Conservation (phyloP, 2,329 filamentous ascomycete genomes). For the Moelleriella libera region DNA sequence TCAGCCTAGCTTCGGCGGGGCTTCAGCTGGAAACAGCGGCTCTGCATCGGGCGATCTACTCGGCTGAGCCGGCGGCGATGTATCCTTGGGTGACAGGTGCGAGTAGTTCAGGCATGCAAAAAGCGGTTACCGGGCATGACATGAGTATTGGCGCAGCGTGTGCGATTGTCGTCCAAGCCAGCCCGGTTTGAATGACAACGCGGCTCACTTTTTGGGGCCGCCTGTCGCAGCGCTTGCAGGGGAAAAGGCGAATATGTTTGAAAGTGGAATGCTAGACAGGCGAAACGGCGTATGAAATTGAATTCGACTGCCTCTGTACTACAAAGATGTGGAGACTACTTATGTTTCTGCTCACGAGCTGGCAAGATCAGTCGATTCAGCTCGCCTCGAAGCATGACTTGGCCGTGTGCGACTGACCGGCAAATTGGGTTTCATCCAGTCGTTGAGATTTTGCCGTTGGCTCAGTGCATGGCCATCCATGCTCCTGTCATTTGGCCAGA, state of each 20-base stretch:
- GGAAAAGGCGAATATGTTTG: constrained; percentile 9
- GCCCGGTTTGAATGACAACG: background rate
- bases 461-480: background rate
- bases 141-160: too few relatives aligned
- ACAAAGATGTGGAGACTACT: too few relatives aligned
- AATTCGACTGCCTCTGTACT: constrained; percentile 17
- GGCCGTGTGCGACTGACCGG: too few relatives aligned
- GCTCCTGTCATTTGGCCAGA: constrained; percentile 3
- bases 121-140: too few relatives aligned
- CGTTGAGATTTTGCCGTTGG: too few relatives aligned
- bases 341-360: too few relatives aligned
- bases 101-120: too few relatives aligned
- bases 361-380: too few relatives aligned
- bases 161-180: too few relatives aligned
- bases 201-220: background rate
- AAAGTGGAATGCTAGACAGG: constrained; percentile 24
- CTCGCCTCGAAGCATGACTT: too few relatives aligned
- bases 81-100: background rate
- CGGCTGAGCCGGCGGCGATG: constrained; percentile 16
- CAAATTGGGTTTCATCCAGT: too few relatives aligned
- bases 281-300: constrained; percentile 21
- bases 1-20: constrained; percentile 15
- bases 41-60: constrained; percentile 33
- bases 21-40: constrained; percentile 16
- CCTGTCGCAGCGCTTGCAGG: background rate